Base-by-base conservation (phyloP, 2,329 filamentous ascomycete species). In the Aspergillus quadricinctus region DNA sequence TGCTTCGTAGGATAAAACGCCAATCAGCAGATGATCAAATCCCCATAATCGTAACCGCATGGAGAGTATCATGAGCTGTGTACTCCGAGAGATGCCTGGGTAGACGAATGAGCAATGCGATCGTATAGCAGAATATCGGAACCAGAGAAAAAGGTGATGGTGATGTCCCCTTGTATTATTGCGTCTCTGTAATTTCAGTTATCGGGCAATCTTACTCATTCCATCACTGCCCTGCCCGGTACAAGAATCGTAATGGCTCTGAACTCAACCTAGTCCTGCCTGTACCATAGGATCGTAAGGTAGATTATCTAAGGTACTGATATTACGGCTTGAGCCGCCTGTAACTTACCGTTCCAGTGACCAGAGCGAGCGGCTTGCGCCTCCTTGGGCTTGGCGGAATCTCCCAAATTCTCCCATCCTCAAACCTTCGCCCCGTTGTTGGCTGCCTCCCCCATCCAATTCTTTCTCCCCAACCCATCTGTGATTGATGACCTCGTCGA, bases 341-440 rank as follows among this genome's bases (percentile, higher is more conserved):
- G 43, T 57, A 57, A 66, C 58, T 63, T 67, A 65, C 68, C 59
- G 61, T 65, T 57, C 58, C 54, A 23, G 23, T 61, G 55, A 59
- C 57, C 58, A 62, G 56, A 59, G 51, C 57, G 58, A 57, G 52
- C 62, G 64, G 68, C 68, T 70, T 68, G 67, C 69, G 69, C 67
- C 69, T 70, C 69, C 67, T 59, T 67, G 64, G 67, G 31, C 69
- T 72, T 71, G 69, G 69, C 69, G 61, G 59, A 59, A 63, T 60
- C 64, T 64, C 63, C 61, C 53, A 60, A 60, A 50, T 17, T 66
- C 63, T 37, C 64, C 64, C 63, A 62, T 66, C 61, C 45, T 61
- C 59, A 31, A 61, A 63, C 60, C 59, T 65, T 61, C 57, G 59
- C 57, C 56, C 61, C 61, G 57, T 62, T 59, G 57, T 45, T 64